Percentiles rank a stretch among this genome's conserved stretches.
Conservation (phyloP, 2,329 filamentous ascomycete genomes). For the Domatiomyces catenatus region DNA sequence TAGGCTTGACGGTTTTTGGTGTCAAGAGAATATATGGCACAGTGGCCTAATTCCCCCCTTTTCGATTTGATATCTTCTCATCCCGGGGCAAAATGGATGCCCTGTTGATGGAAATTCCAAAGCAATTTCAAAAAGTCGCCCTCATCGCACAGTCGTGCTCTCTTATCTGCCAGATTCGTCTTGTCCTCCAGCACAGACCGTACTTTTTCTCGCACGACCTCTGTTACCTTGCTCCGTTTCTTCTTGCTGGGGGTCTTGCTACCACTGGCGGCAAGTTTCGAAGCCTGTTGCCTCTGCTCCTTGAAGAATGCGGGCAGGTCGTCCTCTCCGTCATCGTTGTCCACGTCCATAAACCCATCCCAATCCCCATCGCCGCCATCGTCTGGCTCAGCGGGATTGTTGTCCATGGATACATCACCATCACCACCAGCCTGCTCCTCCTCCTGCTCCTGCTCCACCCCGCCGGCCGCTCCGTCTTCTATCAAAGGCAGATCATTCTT, state of each 20-base stretch:
- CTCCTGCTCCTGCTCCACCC: too few relatives aligned
- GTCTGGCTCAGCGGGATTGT: constrained; percentile 25
- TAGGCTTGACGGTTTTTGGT: neutral
- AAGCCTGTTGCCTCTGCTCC: constrained; percentile 33
- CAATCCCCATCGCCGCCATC: constrained; percentile 23
- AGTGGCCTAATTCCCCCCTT: neutral
- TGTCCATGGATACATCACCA: constrained; percentile 23
- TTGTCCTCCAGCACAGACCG: constrained; percentile 67
- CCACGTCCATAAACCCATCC: constrained; percentile 21
- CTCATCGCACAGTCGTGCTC: constrained; percentile 77
- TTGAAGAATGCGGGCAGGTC: constrained; percentile 77
- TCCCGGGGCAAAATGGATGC: constrained; percentile 69
- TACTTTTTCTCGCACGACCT: constrained; percentile 76
- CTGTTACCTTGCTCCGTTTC: constrained; percentile 63
- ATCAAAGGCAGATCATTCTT: constrained; percentile 60
- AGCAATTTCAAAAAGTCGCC: constrained; percentile 73
- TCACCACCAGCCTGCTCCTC: too few relatives aligned
- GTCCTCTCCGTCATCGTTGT: constrained; percentile 34
- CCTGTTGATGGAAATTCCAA: constrained; percentile 75
- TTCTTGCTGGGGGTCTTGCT: constrained; percentile 31
- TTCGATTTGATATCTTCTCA: neutral
- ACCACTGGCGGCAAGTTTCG: constrained; percentile 34
- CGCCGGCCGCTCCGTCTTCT: constrained; percentile 43
- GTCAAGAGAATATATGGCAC: neutral
- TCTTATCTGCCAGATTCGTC: constrained; percentile 64